Percentiles rank a stretch among this genome's conserved stretches.
phyloP scores from a whole-genome alignment of 1,284 basidiomycete species.

The Ustilago lituana region DNA sequence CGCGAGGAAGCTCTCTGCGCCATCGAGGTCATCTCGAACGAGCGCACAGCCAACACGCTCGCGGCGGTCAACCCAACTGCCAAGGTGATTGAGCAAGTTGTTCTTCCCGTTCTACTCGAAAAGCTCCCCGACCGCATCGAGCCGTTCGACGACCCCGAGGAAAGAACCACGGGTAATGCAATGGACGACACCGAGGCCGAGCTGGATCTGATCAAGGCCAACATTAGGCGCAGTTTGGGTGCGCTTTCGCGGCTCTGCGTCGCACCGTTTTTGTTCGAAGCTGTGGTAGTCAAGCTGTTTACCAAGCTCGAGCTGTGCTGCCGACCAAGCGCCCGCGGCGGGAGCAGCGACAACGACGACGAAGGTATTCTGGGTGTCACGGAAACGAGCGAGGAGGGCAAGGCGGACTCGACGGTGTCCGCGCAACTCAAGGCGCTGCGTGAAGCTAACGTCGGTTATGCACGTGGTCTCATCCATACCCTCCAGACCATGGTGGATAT shows the following conservation, averaged over 20 bases:
- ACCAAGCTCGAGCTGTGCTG: slow-evolving; percentile 84
- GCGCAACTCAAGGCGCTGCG: slow-evolving; percentile 19
- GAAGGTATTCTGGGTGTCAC: slow-evolving; percentile 71
- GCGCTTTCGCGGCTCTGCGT: slow-evolving; percentile 80
- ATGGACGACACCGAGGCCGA: slow-evolving; percentile 41
- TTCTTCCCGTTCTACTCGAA: slow-evolving; percentile 54
- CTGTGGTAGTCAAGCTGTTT: slow-evolving; percentile 79
- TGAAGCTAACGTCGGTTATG: slow-evolving; percentile 59
- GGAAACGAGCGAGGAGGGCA: slow-evolving; percentile 78
- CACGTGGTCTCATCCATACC: slow-evolving; percentile 57
- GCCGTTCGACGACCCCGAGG: slow-evolving; percentile 25
- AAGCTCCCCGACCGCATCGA: slow-evolving; percentile 47
- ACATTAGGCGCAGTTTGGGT: slow-evolving; percentile 73
- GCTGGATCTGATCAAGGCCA: slow-evolving; percentile 33
- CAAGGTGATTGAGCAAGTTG: slow-evolving; percentile 76
- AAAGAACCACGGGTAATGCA: slow-evolving; percentile 21
- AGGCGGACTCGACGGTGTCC: slow-evolving; percentile 73
- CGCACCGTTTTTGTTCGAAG: slow-evolving; percentile 82
- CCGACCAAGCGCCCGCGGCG: slow-evolving; percentile 72
- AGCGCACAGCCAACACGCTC: slow-evolving; percentile 77
- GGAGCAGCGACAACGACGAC: no score
- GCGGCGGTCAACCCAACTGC: slow-evolving; percentile 75
- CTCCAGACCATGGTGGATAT: slow-evolving; percentile 59
- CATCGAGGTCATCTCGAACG: slow-evolving; percentile 70
- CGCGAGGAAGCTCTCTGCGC: slow-evolving; percentile 59